A percentile compares a stretch with the other conserved stretches of the same genome.
Evolutionary conservation across 2,329 filamentous ascomycete genomes (phyloP).

Genomic region (Aspergillus udagawae): DNA sequence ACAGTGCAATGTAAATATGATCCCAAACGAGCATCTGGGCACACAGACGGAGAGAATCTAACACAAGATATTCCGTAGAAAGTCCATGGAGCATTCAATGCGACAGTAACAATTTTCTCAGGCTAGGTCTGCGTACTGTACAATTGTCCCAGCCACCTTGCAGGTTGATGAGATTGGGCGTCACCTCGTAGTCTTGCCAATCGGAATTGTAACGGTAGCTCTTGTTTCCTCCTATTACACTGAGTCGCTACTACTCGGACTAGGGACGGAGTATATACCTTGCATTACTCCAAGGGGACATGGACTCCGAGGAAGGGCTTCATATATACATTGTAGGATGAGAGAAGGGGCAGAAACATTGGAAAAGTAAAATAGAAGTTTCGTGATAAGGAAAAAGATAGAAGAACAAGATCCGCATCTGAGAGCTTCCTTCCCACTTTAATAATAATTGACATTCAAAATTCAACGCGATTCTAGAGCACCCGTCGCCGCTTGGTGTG

Average conservation of each 20-base stretch:
- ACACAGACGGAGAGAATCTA: background rate
- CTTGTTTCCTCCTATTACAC: background rate
- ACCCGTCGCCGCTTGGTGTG: background rate
- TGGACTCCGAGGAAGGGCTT: background rate
- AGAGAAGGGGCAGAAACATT: background rate
- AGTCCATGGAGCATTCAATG: background rate
- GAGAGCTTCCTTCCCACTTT: background rate
- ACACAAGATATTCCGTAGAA: background rate
- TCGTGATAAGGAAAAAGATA: too few species aligned
- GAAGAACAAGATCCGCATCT: background rate
- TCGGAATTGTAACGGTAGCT: background rate
- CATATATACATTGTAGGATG: background rate
- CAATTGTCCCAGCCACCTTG: background rate
- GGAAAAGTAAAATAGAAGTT: background rate
- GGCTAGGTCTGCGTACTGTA: background rate
- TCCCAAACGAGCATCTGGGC: background rate
- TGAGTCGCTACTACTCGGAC: background rate
- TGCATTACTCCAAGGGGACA: background rate
- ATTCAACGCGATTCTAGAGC: background rate
- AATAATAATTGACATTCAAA: background rate
- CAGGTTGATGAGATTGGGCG: background rate
- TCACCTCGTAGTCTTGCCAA: background rate
- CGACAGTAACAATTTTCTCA: background rate
- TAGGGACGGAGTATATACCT: background rate
- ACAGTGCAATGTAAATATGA: background rate